phyloP scores from a whole-genome alignment of 495 filamentous ascomycete genomes.

The Penicillium manginii region DNA sequence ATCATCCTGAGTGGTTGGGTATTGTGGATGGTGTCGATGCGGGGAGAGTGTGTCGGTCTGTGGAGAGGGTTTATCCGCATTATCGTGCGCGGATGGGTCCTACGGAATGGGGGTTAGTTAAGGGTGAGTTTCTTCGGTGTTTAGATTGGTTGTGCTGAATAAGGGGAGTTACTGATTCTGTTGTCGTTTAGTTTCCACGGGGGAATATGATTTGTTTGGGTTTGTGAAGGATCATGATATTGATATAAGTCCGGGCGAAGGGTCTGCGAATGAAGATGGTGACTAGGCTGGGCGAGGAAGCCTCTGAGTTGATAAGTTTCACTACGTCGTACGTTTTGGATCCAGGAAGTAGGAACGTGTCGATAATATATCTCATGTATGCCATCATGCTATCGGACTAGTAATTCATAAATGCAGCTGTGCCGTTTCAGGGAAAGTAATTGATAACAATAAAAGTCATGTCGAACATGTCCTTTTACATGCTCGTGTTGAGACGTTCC shows the following conservation, averaged over 20 bases:
- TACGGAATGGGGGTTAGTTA: background rate
- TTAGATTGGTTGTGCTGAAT: background rate
- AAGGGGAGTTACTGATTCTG: background rate
- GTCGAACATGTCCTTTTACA: conserved; percentile 15
- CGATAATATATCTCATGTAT: background rate
- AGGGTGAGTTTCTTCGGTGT: background rate
- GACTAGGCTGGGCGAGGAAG: too few species aligned
- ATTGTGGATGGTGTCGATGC: conserved; percentile 3
- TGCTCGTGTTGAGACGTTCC: conserved; percentile 41
- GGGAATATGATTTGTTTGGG: background rate
- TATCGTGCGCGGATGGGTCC: background rate
- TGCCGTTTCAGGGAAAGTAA: background rate
- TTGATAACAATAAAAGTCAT: background rate
- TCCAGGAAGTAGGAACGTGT: background rate
- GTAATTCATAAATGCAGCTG: conserved; percentile 1
- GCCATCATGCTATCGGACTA: background rate
- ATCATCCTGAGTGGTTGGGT: background rate
- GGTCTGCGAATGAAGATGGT: too few species aligned
- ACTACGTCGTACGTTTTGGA: too few species aligned
- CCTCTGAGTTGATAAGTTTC: too few species aligned
- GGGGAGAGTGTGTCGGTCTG: background rate
- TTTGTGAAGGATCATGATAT: background rate
- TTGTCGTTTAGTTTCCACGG: background rate
- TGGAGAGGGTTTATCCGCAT: background rate
- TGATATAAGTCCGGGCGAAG: background rate